Evolutionary conservation across 345 rosid genomes (phyloP).

Genomic region (Populus euphratica): DNA sequence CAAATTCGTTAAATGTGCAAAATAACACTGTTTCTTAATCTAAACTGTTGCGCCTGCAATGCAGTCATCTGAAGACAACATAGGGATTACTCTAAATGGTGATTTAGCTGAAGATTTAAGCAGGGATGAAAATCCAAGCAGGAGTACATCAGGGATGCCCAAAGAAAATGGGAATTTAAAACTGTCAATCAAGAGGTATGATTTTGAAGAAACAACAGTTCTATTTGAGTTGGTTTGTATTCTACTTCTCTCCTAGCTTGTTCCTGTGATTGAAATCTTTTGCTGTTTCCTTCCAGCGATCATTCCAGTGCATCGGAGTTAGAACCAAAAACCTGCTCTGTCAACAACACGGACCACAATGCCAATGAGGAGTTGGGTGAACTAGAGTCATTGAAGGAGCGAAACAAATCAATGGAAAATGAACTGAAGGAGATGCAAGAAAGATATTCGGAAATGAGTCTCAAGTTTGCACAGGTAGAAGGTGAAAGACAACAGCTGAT

Average conservation of each 20-base stretch:
- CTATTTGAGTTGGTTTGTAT: not conserved
- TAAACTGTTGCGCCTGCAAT: conserved; percentile 6
- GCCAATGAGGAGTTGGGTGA: conserved; percentile 34
- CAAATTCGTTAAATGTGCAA: not conserved
- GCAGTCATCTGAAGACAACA: conserved; percentile 27
- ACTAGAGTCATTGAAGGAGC: conserved; percentile 46
- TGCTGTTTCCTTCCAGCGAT: conserved; percentile 17
- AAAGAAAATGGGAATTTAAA: conserved; percentile 19
- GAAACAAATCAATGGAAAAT: conserved; percentile 64
- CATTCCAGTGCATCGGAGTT: conserved; percentile 7
- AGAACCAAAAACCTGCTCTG: conserved; percentile 14
- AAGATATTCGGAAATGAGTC: conserved; percentile 83
- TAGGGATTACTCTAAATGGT: conserved; percentile 14
- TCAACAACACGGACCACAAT: conserved; percentile 10
- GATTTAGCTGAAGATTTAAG: conserved; percentile 15
- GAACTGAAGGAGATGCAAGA: conserved; percentile 95
- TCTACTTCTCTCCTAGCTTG: conserved; percentile 1
- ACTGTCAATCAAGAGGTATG: conserved; percentile 39
- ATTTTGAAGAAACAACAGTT: not conserved
- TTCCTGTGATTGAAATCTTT: not conserved
- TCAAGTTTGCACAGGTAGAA: conserved; percentile 91
- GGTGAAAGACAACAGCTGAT: conserved; percentile 89
- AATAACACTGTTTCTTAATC: not conserved
- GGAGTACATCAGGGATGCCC: conserved; percentile 6
- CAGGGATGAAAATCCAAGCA: not conserved